A percentile compares a stretch with the other conserved stretches of the same genome.
Conservation (phyloP, 371 early-diverging fungal species). For the Chytridium lagenaria region DNA sequence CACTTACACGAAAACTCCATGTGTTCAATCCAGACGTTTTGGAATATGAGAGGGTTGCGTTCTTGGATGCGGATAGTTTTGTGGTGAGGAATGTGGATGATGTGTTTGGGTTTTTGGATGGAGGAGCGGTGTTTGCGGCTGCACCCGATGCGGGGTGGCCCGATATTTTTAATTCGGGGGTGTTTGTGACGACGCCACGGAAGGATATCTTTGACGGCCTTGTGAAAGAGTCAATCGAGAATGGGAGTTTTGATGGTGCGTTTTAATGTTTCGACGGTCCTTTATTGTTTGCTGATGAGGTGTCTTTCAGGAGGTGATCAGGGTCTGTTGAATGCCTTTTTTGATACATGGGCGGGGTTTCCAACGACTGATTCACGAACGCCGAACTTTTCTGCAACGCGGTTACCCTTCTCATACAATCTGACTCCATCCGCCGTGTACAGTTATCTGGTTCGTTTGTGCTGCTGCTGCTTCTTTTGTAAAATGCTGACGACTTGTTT, state of each 20-base stretch:
- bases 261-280: background rate
- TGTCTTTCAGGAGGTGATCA: slow-evolving; percentile 89
- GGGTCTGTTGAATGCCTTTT: slow-evolving; percentile 89
- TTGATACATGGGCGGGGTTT: slow-evolving; percentile 76
- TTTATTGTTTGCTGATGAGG: background rate
- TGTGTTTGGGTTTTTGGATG: slow-evolving; percentile 70
- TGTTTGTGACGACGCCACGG: slow-evolving; percentile 81
- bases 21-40: slow-evolving; percentile 70
- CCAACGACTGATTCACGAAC: slow-evolving; percentile 28
- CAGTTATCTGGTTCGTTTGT: slow-evolving; percentile 62
- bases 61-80: slow-evolving; percentile 89
- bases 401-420: slow-evolving; percentile 91
- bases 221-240: slow-evolving; percentile 55
- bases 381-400: slow-evolving; percentile 33
- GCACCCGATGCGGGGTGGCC: slow-evolving; percentile 78
- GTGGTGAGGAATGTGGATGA: slow-evolving; percentile 81
- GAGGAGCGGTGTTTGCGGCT: slow-evolving; percentile 69
- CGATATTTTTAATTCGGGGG: slow-evolving; percentile 93
- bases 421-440: slow-evolving; percentile 89
- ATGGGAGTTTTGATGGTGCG: slow-evolving; percentile 73
- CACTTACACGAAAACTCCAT: slow-evolving; percentile 90
- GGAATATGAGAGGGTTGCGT: slow-evolving; percentile 73
- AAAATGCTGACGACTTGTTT: background rate
- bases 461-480: background rate
- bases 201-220: slow-evolving; percentile 60